Base-by-base conservation (phyloP, 805 yeast species). In the Metschnikowia henanensis region DNA sequence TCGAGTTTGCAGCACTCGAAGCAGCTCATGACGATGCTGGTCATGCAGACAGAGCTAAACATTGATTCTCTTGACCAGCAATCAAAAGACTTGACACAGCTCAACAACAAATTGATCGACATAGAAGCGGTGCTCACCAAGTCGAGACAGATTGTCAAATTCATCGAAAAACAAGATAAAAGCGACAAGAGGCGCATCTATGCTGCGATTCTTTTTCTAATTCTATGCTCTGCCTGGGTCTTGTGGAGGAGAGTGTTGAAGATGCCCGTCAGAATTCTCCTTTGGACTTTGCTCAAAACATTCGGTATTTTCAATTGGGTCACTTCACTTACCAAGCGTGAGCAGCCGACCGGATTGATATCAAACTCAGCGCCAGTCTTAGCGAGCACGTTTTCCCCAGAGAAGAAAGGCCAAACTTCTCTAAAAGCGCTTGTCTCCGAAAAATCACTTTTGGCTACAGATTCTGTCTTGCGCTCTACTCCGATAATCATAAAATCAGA, bases 111-210 rank as follows among this genome's bases (percentile, higher is more conserved):
- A 38, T 69, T 75, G 51, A 42, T 59, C 10, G 62, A 63, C 36
- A 73, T 78, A 55, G 68, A 66, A 18, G 65, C 62, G 30, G 55
- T 77, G 6, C 56, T 79, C 29, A 52, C 60, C 37, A 69, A 62
- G 40, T 73, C 81, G 0, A 68, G 66, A 35, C 67, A 68, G 19
- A 66, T 79, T 31, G 80, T 79, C 31, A 68, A 66, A 49, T 68
- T 73, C 37, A 77, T 79, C 32, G 80, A 78, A 48, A 75, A 73
- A 50, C 75, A 79, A 40, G 80, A 79, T 50, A 64, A 68, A 41
- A 60, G 65, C 4, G 83, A 79, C 49, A 68, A 76, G 44, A 56
- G 68, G 38, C 65, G 77, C 33, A 77, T 78, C 20, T 78, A 77
- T 55, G 47, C 72, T 41, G 68, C 80, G 21, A 45, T 76, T 5